Base-by-base conservation (phyloP, 2,329 filamentous ascomycete species). In the Plectosphaerella plurivora region DNA sequence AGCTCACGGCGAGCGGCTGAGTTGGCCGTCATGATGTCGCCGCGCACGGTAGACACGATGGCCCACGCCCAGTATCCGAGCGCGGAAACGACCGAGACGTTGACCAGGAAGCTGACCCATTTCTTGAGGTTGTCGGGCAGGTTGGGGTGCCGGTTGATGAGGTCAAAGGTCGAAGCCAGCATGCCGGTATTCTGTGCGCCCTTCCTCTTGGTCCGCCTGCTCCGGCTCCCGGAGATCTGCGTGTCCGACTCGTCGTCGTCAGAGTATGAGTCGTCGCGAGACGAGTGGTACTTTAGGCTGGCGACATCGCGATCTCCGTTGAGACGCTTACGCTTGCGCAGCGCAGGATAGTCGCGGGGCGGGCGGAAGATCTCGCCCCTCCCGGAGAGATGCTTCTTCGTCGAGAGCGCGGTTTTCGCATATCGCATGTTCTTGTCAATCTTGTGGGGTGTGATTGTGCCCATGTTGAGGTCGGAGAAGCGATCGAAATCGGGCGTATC, bases 11-110 rank as follows among this genome's bases (percentile, higher is more conserved):
- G 83, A 12, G 84, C 86, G 51, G 84, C 82, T 45, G 86, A 78
- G 10, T 87, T 84, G 36, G 88, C 88, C 50, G 87, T 82, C 55
- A 84, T 76, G 35, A 96, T 86, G 65, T 97, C 92, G 22, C 80
- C 77, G 14, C 85, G 84, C 50, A 94, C 83, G 9, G 88, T 87
- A 14, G 78, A 73, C 58, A 89, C 82, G 60, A 90, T 80, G 2
- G 81, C 77, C 72, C 86, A 90, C 35, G 89, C 75, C 44, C 90
- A 74, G 67, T 87, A 93, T 41, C 84, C 70, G 51, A 78, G 69
- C 12, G 77, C 67, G 5, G 68, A 66, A 5, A 85, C 75, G 15
- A 88, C 73, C 54, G 82, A 77, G 46, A 84, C 65, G 64, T 90
- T 91, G 70, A 91, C 79, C 3, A 77, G 63, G 4, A 85, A 70